These are phyloP conservation scores for Vitis hybrid DNA, from an alignment of 177 flowering plant species.

Conservation along the genomic window DNA sequence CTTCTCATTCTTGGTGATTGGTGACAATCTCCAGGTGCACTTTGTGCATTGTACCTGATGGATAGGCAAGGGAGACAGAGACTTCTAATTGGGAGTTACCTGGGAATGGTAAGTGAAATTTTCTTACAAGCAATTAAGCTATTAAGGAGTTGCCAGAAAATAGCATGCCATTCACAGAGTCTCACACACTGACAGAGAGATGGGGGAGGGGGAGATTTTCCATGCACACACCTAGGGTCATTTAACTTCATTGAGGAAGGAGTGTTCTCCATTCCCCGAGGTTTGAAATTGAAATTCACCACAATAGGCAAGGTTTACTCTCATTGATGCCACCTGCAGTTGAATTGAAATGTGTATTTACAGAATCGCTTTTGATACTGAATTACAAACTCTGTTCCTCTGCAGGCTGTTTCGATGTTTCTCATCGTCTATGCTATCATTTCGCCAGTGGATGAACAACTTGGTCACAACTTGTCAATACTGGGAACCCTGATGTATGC, in stretches of 20 bases:
- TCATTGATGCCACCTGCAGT: too few relatives aligned
- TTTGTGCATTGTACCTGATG: conserved; percentile 62
- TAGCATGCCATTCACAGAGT: background rate
- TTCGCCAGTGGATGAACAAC: conserved; percentile 48
- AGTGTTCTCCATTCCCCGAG: too few relatives aligned
- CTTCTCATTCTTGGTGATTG: conserved; percentile 5
- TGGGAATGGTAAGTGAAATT: conserved; percentile 71
- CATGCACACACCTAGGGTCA: too few relatives aligned
- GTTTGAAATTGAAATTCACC: too few relatives aligned
- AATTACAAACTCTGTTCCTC: background rate
- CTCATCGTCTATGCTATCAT: conserved; percentile 51
- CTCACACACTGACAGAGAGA: too few relatives aligned
- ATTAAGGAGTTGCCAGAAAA: background rate
- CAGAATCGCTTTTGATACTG: background rate
- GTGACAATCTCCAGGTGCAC: conserved; percentile 49
- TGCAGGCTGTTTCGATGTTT: conserved; percentile 78
- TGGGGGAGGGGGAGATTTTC: too few relatives aligned
- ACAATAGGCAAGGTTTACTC: too few relatives aligned
- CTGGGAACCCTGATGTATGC: conserved; percentile 70
- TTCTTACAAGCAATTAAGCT: background rate
- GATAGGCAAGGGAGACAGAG: conserved; percentile 76
- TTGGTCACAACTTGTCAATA: conserved; percentile 59
- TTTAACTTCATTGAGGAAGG: too few relatives aligned
- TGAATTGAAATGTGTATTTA: too few relatives aligned
- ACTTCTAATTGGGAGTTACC: conserved; percentile 81